These are phyloP conservation scores for Phlebopus sp. DNA, from an alignment of 1,284 basidiomycete genomes.

Conservation along the genomic window DNA sequence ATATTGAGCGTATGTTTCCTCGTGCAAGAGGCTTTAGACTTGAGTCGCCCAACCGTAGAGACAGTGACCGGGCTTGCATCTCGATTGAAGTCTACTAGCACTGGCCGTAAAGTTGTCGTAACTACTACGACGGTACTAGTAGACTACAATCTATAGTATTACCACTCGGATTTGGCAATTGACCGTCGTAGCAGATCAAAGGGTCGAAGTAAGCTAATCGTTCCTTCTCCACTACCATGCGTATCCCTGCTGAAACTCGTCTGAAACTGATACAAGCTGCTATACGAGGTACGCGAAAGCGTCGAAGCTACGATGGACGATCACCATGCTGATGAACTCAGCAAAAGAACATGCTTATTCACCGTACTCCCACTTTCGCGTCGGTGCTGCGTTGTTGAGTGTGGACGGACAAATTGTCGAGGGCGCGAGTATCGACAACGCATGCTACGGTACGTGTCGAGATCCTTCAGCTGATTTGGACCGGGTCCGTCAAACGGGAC, in stretches of 20 bases:
- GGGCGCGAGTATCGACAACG: conserved; percentile 91
- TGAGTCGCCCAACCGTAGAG: too few species aligned
- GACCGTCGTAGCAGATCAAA: too few species aligned
- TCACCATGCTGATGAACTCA: conserved; percentile 23
- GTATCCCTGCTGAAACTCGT: conserved; percentile 6
- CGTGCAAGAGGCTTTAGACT: too few species aligned
- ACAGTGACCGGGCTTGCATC: too few species aligned
- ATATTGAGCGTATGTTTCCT: too few species aligned
- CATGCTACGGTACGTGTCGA: conserved; percentile 67
- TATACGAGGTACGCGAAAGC: conserved; percentile 27
- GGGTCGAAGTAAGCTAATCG: too few species aligned
- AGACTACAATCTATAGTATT: too few species aligned
- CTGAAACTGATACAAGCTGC: conserved; percentile 39
- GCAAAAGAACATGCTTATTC: conserved; percentile 61
- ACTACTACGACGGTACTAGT: too few species aligned
- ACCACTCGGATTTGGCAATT: too few species aligned
- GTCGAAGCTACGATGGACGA: neutral
- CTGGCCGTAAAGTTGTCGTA: too few species aligned
- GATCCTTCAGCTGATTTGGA: neutral
- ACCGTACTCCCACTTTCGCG: conserved; percentile 85
- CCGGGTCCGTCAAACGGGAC: neutral
- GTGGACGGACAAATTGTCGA: conserved; percentile 70
- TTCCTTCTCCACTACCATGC: too few species aligned
- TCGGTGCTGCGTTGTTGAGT: conserved; percentile 80
- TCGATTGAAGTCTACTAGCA: too few species aligned